Conservation (phyloP, 2,329 filamentous ascomycete species). For the Pleurostoma richardsiae region DNA sequence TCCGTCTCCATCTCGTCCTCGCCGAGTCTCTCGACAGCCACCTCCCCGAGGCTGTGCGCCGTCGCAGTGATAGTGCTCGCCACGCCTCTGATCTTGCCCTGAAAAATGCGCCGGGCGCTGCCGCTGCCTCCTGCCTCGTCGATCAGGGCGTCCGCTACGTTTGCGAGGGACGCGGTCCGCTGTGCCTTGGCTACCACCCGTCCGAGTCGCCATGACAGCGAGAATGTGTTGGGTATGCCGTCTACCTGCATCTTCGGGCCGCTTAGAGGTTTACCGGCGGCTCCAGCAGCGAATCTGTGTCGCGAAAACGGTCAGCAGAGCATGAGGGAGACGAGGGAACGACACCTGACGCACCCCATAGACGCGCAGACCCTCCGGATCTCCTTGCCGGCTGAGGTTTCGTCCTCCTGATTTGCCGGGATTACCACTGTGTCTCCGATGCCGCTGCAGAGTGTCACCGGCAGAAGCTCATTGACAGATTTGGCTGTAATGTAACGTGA, state of each 20-base stretch:
- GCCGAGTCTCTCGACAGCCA: slow-evolving; percentile 30
- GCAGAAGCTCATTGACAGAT: slow-evolving; percentile 18
- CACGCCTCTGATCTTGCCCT: slow-evolving; percentile 47
- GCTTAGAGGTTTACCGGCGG: slow-evolving; percentile 19
- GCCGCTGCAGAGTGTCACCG: slow-evolving; percentile 15
- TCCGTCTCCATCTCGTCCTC: slow-evolving; percentile 21
- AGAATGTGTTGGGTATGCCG: slow-evolving; percentile 28
- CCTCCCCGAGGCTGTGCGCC: slow-evolving; percentile 34
- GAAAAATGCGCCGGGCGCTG: slow-evolving; percentile 41
- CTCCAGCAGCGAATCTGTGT: slow-evolving; percentile 17
- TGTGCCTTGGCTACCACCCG: slow-evolving; percentile 37
- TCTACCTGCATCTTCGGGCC: slow-evolving; percentile 30
- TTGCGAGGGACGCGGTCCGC: slow-evolving; percentile 34
- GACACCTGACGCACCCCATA: slow-evolving; percentile 15
- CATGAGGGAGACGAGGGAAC: too few species aligned
- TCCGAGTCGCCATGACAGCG: slow-evolving; percentile 40
- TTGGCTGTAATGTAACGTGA: slow-evolving; percentile 22
- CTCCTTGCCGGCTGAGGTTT: slow-evolving; percentile 13
- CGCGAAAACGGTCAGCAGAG: too few species aligned
- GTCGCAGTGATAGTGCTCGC: slow-evolving; percentile 38
- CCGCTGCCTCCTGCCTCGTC: slow-evolving; percentile 39
- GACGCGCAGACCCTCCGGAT: slow-evolving; percentile 18
- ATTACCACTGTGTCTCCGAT: slow-evolving; percentile 15
- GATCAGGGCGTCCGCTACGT: slow-evolving; percentile 41
- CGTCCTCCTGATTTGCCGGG: slow-evolving; percentile 12